Conservation (phyloP, 1,284 basidiomycete genomes). For the Xerocomus cyaneibrunnescens region DNA sequence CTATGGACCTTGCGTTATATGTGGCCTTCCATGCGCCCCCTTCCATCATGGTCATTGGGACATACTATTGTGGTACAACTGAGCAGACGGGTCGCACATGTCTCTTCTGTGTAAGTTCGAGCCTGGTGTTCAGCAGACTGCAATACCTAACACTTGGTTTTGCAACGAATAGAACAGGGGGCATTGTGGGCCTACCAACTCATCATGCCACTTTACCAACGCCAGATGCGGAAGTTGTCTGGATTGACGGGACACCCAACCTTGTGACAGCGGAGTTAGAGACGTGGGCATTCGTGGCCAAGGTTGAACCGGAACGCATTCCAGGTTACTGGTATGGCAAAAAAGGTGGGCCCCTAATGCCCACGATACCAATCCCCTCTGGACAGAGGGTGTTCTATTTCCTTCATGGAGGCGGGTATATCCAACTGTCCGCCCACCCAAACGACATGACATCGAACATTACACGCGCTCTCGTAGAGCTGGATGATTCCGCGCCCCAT, state of each 20-base stretch:
- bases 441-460: slow-evolving; percentile 23
- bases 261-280: slow-evolving; percentile 50
- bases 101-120: slow-evolving; percentile 16
- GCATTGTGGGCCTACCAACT: slow-evolving; percentile 25
- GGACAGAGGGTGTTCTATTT: slow-evolving; percentile 49
- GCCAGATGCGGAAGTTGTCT: slow-evolving; percentile 43
- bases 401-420: slow-evolving; percentile 36
- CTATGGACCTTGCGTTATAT: slow-evolving; percentile 40
- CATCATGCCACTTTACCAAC: slow-evolving; percentile 43
- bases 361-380: slow-evolving; percentile 38
- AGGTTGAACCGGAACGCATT: slow-evolving; percentile 43
- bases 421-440: slow-evolving; percentile 25
- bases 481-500: slow-evolving; percentile 23
- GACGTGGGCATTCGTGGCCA: slow-evolving; percentile 41
- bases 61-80: slow-evolving; percentile 14
- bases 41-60: slow-evolving; percentile 26
- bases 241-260: slow-evolving; percentile 48
- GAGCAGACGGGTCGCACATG: neutral
- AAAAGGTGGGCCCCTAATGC: slow-evolving; percentile 32
- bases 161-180: slow-evolving; percentile 8
- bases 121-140: neutral
- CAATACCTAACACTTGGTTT: neutral
- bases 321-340: slow-evolving; percentile 60
- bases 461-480: slow-evolving; percentile 27
- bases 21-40: slow-evolving; percentile 27